Evolutionary conservation across 2,329 filamentous ascomycete genomes (phyloP), one percentile per base, ranked within the genome.

Genomic region (Neoscytalidium dimidiatum): DNA sequence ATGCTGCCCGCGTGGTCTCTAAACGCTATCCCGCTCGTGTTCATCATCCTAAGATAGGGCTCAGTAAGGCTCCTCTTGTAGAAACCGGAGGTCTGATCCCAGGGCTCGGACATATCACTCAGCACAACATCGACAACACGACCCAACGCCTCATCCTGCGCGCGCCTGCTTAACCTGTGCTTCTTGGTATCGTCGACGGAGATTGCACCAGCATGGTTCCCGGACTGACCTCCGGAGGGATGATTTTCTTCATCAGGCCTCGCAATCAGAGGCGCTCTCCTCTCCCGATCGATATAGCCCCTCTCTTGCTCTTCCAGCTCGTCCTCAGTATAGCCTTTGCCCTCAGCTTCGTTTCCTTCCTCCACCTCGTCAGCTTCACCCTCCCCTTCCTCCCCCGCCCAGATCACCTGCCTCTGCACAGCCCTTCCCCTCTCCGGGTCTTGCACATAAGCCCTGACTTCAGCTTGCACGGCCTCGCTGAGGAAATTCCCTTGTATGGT

Each of bases 81-180:
- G 82, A 91, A 93, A 74, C 90, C 90, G 74, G 85, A 84, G 62
- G 86, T 91, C 82, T 92, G 91, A 73, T 88, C 84, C 93, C 93
- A 97, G 90, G 95, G 94, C 85, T 85, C 94, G 87, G 89, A 99
- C 95, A 99, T 99, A 86, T 99, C 95, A 88, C 92, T 97, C 76
- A 99, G 83, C 76, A 99, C 92, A 75, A 99, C 87, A 81, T 98
- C 92, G 69, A 97, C 94, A 73, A 86, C 86, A 73, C 85, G 84
- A 68, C 84, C 84, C 51, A 74, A 68, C 65, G 76, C 77, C 35
- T 77, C 70, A 58, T 81, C 78, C 13, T 75, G 72, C 48, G 75
- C 73, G 57, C 71, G 71, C 35, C 70, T 63, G 7, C 74, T 72
- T 64, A 76, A 64, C 64, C 72, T n/a, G n/a, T n/a, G 69, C 64